Percentiles rank a stretch among this genome's conserved stretches.
phyloP scores from a whole-genome alignment of 225 moss, liverwort and hornwort species.

The Polytrichum formosum region DNA sequence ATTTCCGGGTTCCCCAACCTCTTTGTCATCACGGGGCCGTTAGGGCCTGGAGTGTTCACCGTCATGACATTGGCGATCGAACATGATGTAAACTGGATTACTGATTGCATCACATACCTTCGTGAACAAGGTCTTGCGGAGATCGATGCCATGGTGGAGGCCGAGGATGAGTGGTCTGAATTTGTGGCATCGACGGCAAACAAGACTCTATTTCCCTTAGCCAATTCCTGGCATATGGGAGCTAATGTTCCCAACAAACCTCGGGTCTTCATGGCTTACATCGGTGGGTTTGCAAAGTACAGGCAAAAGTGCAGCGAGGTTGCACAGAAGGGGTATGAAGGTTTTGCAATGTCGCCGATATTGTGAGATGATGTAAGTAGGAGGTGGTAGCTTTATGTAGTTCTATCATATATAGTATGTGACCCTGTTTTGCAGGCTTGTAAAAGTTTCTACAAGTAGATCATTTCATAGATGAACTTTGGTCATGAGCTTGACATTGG shows the following conservation, averaged over 20 bases:
- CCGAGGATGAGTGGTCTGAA: slow-evolving; percentile 22
- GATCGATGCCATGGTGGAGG: slow-evolving; percentile 5
- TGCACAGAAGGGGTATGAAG: slow-evolving; percentile 12
- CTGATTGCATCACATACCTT: not conserved
- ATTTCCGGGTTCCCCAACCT: slow-evolving; percentile 30
- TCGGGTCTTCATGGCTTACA: not conserved
- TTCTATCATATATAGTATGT: no score
- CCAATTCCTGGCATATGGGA: not conserved
- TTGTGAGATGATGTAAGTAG: no score
- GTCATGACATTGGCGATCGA: slow-evolving; percentile 10
- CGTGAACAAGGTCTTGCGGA: not conserved
- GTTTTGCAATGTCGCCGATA: slow-evolving; percentile 15
- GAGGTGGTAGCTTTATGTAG: no score
- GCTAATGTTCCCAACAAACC: slow-evolving; percentile 12
- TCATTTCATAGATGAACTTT: no score
- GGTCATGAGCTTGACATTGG: no score
- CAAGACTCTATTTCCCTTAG: not conserved
- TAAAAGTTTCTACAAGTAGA: no score
- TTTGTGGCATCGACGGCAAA: not conserved
- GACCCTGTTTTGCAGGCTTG: no score
- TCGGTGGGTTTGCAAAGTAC: slow-evolving; percentile 2
- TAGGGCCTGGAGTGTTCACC: slow-evolving; percentile 17
- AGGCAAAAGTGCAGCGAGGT: slow-evolving; percentile 13
- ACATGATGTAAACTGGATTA: slow-evolving; percentile 35
- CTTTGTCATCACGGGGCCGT: slow-evolving; percentile 19